These are phyloP conservation scores for Sclerotinia glacialis DNA, from an alignment of 2,329 filamentous ascomycete species.

Conservation along the genomic window DNA sequence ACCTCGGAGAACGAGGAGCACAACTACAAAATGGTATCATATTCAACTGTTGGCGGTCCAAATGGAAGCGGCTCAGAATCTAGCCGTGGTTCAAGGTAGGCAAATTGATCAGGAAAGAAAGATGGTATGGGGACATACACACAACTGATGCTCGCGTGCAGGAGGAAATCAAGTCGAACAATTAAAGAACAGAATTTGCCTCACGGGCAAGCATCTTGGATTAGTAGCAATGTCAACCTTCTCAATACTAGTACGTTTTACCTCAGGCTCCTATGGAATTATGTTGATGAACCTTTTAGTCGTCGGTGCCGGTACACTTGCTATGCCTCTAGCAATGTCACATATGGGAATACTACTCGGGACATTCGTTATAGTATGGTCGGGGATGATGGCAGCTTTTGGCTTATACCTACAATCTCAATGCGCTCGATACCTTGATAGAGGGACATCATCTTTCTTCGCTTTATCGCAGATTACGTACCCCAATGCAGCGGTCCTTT, in stretches of 20 bases:
- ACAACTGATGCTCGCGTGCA: constrained; percentile 23
- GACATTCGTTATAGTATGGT: constrained; percentile 83
- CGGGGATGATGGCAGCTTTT: constrained; percentile 82
- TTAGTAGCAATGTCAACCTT: constrained; percentile 90
- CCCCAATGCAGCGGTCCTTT: constrained; percentile 90
- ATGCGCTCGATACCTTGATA: constrained; percentile 89
- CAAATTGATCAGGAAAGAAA: background rate
- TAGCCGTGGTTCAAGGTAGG: constrained; percentile 33
- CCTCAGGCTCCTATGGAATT: constrained; percentile 24
- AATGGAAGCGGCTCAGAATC: constrained; percentile 33
- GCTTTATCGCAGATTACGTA: constrained; percentile 97
- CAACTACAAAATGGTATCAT: constrained; percentile 32
- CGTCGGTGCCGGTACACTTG: constrained; percentile 88
- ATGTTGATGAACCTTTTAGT: constrained; percentile 52
- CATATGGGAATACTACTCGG: constrained; percentile 93
- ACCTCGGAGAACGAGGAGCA: background rate
- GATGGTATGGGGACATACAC: background rate
- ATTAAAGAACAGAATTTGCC: constrained; percentile 66
- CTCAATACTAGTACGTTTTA: constrained; percentile 82
- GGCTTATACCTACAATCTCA: constrained; percentile 91
- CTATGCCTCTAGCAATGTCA: constrained; percentile 82
- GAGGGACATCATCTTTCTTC: constrained; percentile 87
- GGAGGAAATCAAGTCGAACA: constrained; percentile 38
- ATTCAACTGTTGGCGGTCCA: constrained; percentile 32
- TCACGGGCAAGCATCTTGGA: constrained; percentile 75